A percentile compares a stretch with the other conserved stretches of the same genome.
Evolutionary conservation across 1,284 basidiomycete species (phyloP).

Genomic region (Melampsora larici-populina): DNA sequence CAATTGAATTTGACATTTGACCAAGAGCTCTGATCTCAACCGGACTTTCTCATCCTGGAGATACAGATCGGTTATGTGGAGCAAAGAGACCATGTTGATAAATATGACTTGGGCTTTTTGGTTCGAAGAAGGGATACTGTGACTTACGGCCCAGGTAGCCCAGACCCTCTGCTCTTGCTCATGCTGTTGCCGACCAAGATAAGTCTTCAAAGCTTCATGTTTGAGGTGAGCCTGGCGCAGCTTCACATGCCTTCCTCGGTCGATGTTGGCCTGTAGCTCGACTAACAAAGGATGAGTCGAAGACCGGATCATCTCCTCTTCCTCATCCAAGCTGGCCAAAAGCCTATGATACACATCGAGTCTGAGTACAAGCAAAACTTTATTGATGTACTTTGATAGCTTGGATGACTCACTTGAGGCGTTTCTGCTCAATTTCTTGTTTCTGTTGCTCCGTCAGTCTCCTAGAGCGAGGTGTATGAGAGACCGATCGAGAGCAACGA

Average conservation of each 20-base stretch:
- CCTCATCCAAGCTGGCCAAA: conserved; percentile 26
- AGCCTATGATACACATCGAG: not conserved
- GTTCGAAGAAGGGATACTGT: not conserved
- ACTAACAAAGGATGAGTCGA: conserved; percentile 22
- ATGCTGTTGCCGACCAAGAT: not conserved
- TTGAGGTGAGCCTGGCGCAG: conserved; percentile 22
- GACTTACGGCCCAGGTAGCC: conserved; percentile 25
- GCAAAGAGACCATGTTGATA: not conserved
- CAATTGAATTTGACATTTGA: conserved; percentile 28
- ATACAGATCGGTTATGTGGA: not conserved
- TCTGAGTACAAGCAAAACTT: not conserved
- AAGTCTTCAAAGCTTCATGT: conserved; percentile 7
- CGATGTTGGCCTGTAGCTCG: conserved; percentile 20
- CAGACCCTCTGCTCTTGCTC: conserved; percentile 35
- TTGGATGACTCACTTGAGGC: not conserved
- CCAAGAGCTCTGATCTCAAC: conserved; percentile 21
- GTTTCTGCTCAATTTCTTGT: conserved; percentile 26
- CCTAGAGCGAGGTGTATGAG: conserved; percentile 10
- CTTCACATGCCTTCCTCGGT: not conserved
- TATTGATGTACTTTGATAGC: not conserved
- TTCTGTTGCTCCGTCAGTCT: conserved; percentile 31
- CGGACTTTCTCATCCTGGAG: conserved; percentile 27
- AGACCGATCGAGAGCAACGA: not conserved
- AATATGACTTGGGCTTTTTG: not conserved
- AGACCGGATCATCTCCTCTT: conserved; percentile 20